Conservation (phyloP, 2,329 filamentous ascomycete species). For the Emmonsia crescens region DNA sequence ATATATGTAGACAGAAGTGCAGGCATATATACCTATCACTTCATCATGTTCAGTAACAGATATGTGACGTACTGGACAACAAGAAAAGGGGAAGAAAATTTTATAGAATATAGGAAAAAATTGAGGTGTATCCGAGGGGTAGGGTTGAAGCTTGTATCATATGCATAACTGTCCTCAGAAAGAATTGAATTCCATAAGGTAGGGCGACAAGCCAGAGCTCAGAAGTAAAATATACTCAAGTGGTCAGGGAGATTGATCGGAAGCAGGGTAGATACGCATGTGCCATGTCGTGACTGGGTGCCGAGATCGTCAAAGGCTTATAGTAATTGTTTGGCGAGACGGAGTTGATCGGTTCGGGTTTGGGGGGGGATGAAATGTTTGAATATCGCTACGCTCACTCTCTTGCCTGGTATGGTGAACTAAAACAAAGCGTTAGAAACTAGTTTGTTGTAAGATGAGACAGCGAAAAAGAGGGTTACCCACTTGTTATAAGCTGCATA, state of each 20-base stretch:
- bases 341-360: background rate
- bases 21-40: background rate
- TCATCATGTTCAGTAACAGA: background rate
- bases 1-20: background rate
- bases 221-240: background rate
- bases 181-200: background rate
- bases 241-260: background rate
- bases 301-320: background rate
- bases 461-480: background rate
- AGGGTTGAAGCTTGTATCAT: background rate
- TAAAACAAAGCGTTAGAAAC: background rate
- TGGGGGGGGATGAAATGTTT: background rate
- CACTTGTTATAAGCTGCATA: conserved; percentile 2
- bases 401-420: background rate
- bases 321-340: background rate
- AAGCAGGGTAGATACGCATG: background rate
- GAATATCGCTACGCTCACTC: background rate
- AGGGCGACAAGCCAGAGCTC: background rate
- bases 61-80: background rate
- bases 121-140: background rate
- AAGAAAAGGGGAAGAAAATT: background rate
- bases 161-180: background rate
- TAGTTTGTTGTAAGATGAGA: background rate
- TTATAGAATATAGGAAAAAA: background rate
- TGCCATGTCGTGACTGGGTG: background rate